A percentile compares a stretch with the other conserved stretches of the same genome.
phyloP scores from a whole-genome alignment of 2,329 filamentous ascomycete species.

The Herpotrichia juniperi region DNA sequence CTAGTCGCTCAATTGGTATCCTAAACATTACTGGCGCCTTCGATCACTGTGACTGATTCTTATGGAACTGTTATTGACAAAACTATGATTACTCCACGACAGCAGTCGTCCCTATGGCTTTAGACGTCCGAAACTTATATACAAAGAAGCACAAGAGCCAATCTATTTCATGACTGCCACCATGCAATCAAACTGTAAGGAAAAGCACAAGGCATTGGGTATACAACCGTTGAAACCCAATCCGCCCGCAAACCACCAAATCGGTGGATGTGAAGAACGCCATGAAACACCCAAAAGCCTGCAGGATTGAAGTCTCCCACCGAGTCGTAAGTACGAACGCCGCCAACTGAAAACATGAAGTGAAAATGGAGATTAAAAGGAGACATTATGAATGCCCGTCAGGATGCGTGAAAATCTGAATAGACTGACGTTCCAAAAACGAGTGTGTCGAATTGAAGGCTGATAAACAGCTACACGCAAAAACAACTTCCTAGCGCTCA shows the following conservation, averaged over 20 bases:
- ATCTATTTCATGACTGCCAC: slow-evolving; percentile 16
- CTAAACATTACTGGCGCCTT: neutral
- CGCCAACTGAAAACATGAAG: neutral
- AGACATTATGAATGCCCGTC: neutral
- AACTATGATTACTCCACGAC: slow-evolving; percentile 10
- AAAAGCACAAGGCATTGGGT: slow-evolving; percentile 35
- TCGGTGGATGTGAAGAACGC: neutral
- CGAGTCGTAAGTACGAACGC: neutral
- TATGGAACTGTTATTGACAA: slow-evolving; percentile 13
- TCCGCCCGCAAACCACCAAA: slow-evolving; percentile 13
- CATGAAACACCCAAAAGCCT: neutral
- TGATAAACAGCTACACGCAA: neutral
- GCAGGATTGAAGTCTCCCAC: neutral
- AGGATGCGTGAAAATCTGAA: neutral
- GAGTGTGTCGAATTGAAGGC: neutral
- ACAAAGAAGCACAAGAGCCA: slow-evolving; percentile 25
- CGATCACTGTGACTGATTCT: neutral
- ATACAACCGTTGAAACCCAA: slow-evolving; percentile 39
- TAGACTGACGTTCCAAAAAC: neutral
- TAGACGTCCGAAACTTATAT: slow-evolving; percentile 22
- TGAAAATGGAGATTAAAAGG: slow-evolving; percentile 1
- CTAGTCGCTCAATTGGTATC: neutral
- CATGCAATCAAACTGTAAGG: slow-evolving; percentile 18
- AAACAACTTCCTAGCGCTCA: neutral
- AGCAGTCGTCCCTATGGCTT: neutral